Base-by-base conservation (phyloP, 2,329 filamentous ascomycete species). In the Colletotrichum australisinense region DNA sequence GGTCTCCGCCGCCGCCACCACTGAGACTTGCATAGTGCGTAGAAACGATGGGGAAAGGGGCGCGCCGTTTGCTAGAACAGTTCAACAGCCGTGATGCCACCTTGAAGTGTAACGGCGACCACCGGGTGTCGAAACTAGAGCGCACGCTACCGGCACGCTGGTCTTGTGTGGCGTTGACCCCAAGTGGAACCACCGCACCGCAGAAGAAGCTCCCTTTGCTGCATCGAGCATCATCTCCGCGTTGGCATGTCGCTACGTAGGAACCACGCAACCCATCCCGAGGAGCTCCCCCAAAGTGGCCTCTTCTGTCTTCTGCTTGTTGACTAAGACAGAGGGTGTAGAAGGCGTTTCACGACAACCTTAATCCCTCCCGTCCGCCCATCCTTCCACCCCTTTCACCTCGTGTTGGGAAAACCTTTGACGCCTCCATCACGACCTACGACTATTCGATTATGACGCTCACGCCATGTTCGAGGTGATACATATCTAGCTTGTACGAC, bases 211-310 rank as follows among this genome's bases (percentile, higher is more conserved):
- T 38, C 59, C 38, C 58, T 46, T 56, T 38, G 30, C 70, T 60
- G 38, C 42, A 73, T 73, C 66, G 11, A 73, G 70, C 53, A 69
- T 64, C 66, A 73, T 73, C 70, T 73, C 70, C 70, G 70, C 59
- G 59, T 55, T 69, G 70, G 53, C 59, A 69, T 55, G 59, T 69
- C 59, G 69, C 66, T 72, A 63, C 42, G 28, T 35, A 16, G 60
- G 30, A 32, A 68, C 49, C 64, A 58, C 64, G 52, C 38, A 42
- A 22, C 26, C 69, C 38, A 19, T 42, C 38, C 38, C 38, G 38
- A 42, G 38, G 38, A 19, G 38, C 38, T 42, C 38, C 38, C 38
- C 69, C 69, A 63, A 71, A 67, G 56, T 67, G 32, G 56, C 56
- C 55, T 35, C 28, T 24, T 60, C 9, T 16, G 22, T 60, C 58